Base-by-base conservation (phyloP, 2,329 filamentous ascomycete species). In the Alternaria brassicae region DNA sequence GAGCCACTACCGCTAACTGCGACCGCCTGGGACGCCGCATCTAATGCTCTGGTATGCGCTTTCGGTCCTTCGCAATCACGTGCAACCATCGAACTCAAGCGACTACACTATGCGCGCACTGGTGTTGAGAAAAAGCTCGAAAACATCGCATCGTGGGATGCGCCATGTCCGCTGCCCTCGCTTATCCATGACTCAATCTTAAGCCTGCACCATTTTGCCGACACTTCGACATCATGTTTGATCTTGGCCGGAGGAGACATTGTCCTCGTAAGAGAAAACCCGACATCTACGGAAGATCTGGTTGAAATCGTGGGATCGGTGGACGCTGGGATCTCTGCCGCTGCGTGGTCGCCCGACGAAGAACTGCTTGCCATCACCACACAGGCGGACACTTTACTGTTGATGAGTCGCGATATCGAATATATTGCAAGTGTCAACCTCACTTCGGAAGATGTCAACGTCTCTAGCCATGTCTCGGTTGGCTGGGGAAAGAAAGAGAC, bases 401-500 rank as follows among this genome's bases (percentile, higher is more conserved):
- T 97, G 74, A 97, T 99, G 94, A 97, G 93, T 56, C 86, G 93
- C 63, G 88, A 89, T 25, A 96, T 98, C 66, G 94, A 98, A 68
- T 89, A 89, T 57, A 88, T 96, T 40, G 87, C 90, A 32, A 91
- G 93, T 77, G 84, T 91, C 52, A 81, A 84, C 32, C 88, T 98
- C 77, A 87, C 86, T 0, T 75, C 82, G 0, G 91, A 93, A 42
- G 94, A 96, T 78, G 85, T 96, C 63, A 90, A 90, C 69, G 87
- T 88, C n/a, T 98, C 91, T 25, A 95, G 90, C 76, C 93, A 97
- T 81, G 95, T 97, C 57, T 96, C 93, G 19, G 94, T 99, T 21
- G 95, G 95, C 49, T 99, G 95, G 95, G 95, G 95, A 60, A 98
- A 98, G 82, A 92, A 91, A 75, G 95, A 99, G 79, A 99, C 95